phyloP scores from a whole-genome alignment of 2,329 filamentous ascomycete species.

The Neodidymelliopsis sp. region DNA sequence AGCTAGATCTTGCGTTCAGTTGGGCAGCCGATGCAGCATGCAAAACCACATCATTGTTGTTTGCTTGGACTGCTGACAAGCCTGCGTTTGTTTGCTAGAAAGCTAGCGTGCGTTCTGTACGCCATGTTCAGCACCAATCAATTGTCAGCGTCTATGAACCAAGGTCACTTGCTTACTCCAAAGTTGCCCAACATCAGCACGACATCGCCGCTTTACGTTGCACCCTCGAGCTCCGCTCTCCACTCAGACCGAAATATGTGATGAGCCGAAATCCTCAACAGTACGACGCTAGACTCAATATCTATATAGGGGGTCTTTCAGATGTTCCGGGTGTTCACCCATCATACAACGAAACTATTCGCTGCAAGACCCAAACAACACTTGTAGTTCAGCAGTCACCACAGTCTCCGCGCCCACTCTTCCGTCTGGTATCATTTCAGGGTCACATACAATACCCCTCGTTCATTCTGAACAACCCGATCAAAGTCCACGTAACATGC shows the following conservation, averaged over 20 bases:
- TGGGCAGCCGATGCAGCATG: background rate
- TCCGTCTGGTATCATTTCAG: too few species aligned
- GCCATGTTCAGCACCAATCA: background rate
- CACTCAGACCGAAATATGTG: background rate
- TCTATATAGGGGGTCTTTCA: background rate
- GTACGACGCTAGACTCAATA: background rate
- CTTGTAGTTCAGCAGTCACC: too few species aligned
- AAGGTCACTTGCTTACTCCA: background rate
- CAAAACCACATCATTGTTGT: background rate
- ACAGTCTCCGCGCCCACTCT: too few species aligned
- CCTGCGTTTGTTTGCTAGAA: conserved; percentile 7
- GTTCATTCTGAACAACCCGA: background rate
- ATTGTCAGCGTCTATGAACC: background rate
- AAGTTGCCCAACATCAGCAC: background rate
- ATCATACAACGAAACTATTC: too few species aligned
- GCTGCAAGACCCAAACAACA: background rate
- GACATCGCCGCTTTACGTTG: background rate
- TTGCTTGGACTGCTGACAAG: conserved; percentile 1
- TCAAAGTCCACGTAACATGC: background rate
- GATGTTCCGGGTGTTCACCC: too few species aligned
- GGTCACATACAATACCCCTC: background rate
- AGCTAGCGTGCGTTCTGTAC: background rate
- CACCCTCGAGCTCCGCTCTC: background rate
- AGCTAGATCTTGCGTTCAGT: background rate
- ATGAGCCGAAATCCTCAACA: background rate